Percentiles rank a stretch among this genome's conserved stretches.
phyloP scores from a whole-genome alignment of 805 yeast species.

The Saccharomyces kudriavzevii region DNA sequence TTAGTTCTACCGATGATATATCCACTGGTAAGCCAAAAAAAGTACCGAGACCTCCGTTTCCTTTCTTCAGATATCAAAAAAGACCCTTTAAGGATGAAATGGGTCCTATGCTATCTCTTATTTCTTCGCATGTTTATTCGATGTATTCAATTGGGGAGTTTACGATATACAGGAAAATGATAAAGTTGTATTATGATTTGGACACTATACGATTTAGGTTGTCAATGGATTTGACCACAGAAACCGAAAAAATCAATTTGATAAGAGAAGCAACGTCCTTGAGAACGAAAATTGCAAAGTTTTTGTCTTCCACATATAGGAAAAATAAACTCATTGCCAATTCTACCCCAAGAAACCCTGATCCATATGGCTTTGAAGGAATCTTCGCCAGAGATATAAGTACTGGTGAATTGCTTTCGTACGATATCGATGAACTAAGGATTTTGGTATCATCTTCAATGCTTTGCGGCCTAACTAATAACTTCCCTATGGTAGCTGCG shows the following conservation, averaged over 20 bases:
- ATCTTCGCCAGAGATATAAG: slow-evolving; percentile 54
- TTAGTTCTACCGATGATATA: slow-evolving; percentile 24
- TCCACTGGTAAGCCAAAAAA: slow-evolving; percentile 17
- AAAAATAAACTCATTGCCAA: slow-evolving; percentile 20
- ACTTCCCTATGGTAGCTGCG: slow-evolving; percentile 48
- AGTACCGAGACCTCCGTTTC: slow-evolving; percentile 46
- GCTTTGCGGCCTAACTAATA: slow-evolving; percentile 62
- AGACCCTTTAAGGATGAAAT: slow-evolving; percentile 47
- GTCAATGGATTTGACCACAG: slow-evolving; percentile 43
- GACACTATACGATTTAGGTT: slow-evolving; percentile 53
- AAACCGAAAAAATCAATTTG: slow-evolving; percentile 42
- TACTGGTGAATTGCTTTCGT: slow-evolving; percentile 49
- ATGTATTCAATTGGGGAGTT: slow-evolving; percentile 67
- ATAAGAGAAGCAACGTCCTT: slow-evolving; percentile 45
- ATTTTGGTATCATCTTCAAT: slow-evolving; percentile 59
- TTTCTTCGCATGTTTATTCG: slow-evolving; percentile 58
- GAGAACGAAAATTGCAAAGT: slow-evolving; percentile 53
- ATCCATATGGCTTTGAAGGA: slow-evolving; percentile 59
- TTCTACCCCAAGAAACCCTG: slow-evolving; percentile 27
- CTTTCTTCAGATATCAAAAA: slow-evolving; percentile 39
- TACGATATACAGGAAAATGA: slow-evolving; percentile 49
- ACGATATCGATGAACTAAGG: slow-evolving; percentile 41
- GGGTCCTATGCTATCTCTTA: slow-evolving; percentile 45
- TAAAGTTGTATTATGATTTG: slow-evolving; percentile 44
- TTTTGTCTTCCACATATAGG: slow-evolving; percentile 40